phyloP scores from a whole-genome alignment of 192 early-diverging fungal genomes.

The Cladochytrium replicatum region DNA sequence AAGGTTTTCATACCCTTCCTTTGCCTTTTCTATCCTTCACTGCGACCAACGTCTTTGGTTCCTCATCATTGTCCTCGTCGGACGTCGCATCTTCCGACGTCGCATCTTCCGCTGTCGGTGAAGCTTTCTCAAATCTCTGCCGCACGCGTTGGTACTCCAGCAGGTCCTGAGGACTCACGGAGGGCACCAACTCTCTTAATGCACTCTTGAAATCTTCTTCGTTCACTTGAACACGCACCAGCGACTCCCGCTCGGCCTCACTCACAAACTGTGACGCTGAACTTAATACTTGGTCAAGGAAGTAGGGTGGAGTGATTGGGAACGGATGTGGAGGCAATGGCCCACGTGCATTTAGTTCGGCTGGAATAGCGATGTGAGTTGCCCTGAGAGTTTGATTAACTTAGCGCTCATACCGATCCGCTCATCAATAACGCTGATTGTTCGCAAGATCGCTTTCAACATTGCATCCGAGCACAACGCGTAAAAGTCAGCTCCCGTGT shows the following conservation, averaged over 20 bases:
- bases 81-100: not conserved
- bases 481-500: constrained; percentile 98
- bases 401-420: constrained; percentile 32
- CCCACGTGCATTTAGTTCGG: constrained; percentile 15
- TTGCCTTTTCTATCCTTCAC: constrained; percentile 6
- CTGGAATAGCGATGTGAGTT: constrained; percentile 3
- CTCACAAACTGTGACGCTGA: constrained; percentile 31
- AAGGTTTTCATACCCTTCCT: no score
- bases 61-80: constrained; percentile 6
- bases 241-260: constrained; percentile 46
- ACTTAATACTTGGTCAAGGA: constrained; percentile 55
- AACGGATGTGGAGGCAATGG: constrained; percentile 12
- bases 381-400: not conserved
- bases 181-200: constrained; percentile 75
- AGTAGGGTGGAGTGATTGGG: constrained; percentile 82
- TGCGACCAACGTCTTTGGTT: not conserved
- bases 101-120: not conserved
- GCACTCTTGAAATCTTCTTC: constrained; percentile 77
- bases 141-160: constrained; percentile 74
- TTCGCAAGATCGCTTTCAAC: constrained; percentile 90
- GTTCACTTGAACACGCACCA: constrained; percentile 68
- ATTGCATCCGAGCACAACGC: constrained; percentile 96
- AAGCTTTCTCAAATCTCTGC: constrained; percentile 67
- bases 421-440: constrained; percentile 59
- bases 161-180: constrained; percentile 77